These are phyloP conservation scores for Zychaea mexicana DNA, from an alignment of 371 early-diverging fungal genomes.

Conservation along the genomic window DNA sequence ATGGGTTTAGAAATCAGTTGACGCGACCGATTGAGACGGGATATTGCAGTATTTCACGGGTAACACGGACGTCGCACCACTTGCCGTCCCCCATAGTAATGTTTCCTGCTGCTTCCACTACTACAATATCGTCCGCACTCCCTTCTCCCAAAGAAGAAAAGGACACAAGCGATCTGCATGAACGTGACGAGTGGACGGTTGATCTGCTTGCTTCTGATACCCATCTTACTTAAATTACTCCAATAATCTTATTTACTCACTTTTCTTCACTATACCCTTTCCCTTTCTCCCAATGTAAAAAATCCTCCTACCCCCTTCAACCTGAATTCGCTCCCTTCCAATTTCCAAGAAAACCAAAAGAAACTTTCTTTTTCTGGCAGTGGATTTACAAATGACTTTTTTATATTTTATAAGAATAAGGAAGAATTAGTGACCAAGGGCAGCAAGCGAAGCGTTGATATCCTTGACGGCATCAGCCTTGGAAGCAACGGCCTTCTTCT, in stretches of 20 bases:
- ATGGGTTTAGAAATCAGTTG: conserved; percentile 32
- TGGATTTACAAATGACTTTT: not conserved
- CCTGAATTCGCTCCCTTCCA: too few relatives aligned
- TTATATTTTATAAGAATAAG: not conserved
- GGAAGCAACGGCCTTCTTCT: conserved; percentile 44
- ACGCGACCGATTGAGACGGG: conserved; percentile 35
- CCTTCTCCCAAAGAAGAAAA: conserved; percentile 7
- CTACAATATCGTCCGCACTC: not conserved
- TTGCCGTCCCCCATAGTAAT: not conserved
- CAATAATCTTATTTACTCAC: not conserved
- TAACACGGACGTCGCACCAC: conserved; percentile 11
- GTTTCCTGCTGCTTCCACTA: not conserved
- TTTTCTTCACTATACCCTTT: not conserved
- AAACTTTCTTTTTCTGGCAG: not conserved
- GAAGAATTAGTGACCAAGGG: conserved; percentile 37
- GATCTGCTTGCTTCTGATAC: conserved; percentile 19
- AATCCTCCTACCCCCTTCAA: too few relatives aligned
- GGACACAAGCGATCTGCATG: conserved; percentile 10
- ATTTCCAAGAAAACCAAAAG: too few relatives aligned
- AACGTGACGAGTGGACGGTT: conserved; percentile 18
- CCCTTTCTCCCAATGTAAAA: not conserved
- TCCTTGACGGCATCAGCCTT: conserved; percentile 48
- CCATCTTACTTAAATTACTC: conserved; percentile 14
- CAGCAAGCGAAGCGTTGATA: conserved; percentile 38
- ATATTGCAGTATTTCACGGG: conserved; percentile 37